Conservation (phyloP, 345 rosid species). For the Citrus reticulata region DNA sequence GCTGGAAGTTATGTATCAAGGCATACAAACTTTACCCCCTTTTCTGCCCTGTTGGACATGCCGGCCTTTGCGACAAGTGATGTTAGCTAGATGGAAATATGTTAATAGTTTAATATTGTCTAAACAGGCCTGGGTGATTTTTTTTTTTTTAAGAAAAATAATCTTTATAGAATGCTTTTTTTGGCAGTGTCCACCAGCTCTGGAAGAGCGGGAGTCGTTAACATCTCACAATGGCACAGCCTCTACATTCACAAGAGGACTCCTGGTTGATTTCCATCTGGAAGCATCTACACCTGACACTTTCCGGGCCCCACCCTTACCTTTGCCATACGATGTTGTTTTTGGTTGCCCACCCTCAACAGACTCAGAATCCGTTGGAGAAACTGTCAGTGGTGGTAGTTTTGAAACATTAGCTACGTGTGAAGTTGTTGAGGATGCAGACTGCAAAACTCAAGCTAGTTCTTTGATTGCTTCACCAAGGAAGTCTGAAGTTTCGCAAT, state of each 20-base stretch:
- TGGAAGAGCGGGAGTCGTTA: conserved; percentile 45
- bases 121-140: neutral
- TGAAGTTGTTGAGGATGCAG: conserved; percentile 47
- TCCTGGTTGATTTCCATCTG: conserved; percentile 54
- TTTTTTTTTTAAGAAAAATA: neutral
- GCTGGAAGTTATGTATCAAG: neutral
- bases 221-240: conserved; percentile 41
- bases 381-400: conserved; percentile 37
- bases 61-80: neutral
- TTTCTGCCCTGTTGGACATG: neutral
- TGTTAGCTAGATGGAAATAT: conserved; percentile 4
- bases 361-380: conserved; percentile 30
- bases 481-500: conserved; percentile 43
- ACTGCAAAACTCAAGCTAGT: conserved; percentile 43
- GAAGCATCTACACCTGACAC: conserved; percentile 64
- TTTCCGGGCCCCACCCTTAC: conserved; percentile 66
- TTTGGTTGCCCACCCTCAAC: conserved; percentile 37
- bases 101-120: neutral
- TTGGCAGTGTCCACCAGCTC: conserved; percentile 56
- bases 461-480: conserved; percentile 43
- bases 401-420: conserved; percentile 35
- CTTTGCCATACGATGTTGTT: conserved; percentile 69
- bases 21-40: neutral
- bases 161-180: conserved; percentile 12
- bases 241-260: conserved; percentile 46